Conservation (phyloP, 352 stramenopile genomes). For the Nannochloropsis limnetica region DNA sequence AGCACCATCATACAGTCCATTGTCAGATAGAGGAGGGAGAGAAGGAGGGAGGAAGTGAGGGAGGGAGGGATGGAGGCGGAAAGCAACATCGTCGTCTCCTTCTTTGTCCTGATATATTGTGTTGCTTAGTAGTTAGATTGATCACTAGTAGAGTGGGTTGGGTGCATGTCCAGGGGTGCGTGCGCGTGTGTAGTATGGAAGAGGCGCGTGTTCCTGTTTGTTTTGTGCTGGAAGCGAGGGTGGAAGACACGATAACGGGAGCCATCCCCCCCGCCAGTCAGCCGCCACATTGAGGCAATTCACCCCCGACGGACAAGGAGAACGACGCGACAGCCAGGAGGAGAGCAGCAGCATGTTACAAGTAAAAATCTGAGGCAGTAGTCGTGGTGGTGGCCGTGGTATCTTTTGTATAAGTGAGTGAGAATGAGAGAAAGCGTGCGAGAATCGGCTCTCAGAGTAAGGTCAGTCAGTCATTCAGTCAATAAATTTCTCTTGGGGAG, state of each 20-base stretch:
- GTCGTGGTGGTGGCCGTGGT: background rate
- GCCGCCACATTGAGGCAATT: background rate
- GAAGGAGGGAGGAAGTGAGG: background rate
- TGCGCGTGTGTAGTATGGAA: background rate
- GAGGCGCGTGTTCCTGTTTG: background rate
- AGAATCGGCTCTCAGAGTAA: too few species aligned
- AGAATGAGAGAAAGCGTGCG: background rate
- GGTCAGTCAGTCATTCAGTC: background rate
- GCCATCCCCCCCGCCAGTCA: too few species aligned
- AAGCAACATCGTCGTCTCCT: background rate
- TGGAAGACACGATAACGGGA: background rate
- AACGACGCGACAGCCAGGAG: background rate
- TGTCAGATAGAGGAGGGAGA: background rate
- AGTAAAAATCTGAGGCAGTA: background rate
- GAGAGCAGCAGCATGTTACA: background rate
- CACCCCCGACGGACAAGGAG: background rate
- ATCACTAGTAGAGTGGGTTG: background rate
- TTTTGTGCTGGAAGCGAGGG: background rate
- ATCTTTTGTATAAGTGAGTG: background rate
- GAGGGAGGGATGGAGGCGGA: background rate
- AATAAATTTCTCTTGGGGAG: background rate
- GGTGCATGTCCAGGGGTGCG: background rate
- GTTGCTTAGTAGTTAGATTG: background rate
- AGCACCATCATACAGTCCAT: slow-evolving; percentile 13
- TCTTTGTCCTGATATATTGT: background rate